Conservation (phyloP, 768 basidiomycete genomes). For the Mycena floridula region DNA sequence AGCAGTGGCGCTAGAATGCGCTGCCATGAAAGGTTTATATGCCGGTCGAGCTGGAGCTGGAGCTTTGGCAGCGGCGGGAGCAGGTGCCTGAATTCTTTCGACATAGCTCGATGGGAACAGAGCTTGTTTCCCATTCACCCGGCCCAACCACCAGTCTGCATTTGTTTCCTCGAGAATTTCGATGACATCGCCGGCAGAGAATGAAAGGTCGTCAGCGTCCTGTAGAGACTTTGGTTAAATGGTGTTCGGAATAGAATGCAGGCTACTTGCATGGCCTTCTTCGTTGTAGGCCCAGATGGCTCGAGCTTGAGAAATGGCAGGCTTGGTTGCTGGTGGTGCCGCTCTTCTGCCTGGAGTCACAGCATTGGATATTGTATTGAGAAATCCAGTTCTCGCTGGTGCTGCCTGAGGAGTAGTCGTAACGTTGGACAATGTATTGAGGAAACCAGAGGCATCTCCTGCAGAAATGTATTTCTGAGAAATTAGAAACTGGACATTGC, state of each 20-base stretch:
- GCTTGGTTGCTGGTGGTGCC: slow-evolving; percentile 9
- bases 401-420: too few relatives aligned
- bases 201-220: slow-evolving; percentile 78
- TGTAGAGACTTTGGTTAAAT: slow-evolving; percentile 19
- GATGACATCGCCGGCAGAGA: slow-evolving; percentile 69
- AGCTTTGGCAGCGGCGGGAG: slow-evolving; percentile 5
- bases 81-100: slow-evolving; percentile 32
- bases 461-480: slow-evolving; percentile 47
- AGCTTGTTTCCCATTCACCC: slow-evolving; percentile 54
- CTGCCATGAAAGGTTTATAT: slow-evolving; percentile 12
- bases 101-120: slow-evolving; percentile 78
- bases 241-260: not conserved
- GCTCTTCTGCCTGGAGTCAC: slow-evolving; percentile 6
- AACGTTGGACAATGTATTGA: slow-evolving; percentile 41
- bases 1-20: slow-evolving; percentile 10
- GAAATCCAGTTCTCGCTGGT: not conserved
- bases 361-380: slow-evolving; percentile 2
- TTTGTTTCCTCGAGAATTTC: slow-evolving; percentile 78
- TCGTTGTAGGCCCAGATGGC: slow-evolving; percentile 69
- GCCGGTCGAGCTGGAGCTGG: slow-evolving; percentile 4
- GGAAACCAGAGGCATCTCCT: slow-evolving; percentile 41
- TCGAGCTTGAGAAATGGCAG: slow-evolving; percentile 32
- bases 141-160: slow-evolving; percentile 84
- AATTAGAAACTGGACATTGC: slow-evolving; percentile 52
- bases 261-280: slow-evolving; percentile 39